A percentile compares a stretch with the other conserved stretches of the same genome.
Conservation (phyloP, 495 filamentous ascomycete genomes). For the Schizothecium vesticola region DNA sequence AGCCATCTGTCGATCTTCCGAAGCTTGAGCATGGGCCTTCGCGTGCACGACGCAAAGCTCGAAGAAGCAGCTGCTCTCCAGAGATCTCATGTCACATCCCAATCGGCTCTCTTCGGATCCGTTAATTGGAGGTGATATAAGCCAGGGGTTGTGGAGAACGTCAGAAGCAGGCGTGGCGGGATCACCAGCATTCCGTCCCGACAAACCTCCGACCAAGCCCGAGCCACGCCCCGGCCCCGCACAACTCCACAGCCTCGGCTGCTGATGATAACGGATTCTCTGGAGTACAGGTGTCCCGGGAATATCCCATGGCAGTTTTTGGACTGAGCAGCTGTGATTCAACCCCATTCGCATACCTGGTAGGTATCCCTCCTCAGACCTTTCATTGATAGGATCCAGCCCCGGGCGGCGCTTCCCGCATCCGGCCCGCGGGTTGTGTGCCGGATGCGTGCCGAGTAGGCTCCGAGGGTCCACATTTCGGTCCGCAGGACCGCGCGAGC, state of each 20-base stretch:
- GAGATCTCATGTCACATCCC: conserved; percentile 25
- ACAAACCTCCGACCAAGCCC: background rate
- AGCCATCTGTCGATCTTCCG: conserved; percentile 14
- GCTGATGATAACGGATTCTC: background rate
- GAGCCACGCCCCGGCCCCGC: background rate
- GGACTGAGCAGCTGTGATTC: background rate
- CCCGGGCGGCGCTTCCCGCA: background rate
- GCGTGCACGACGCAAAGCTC: conserved; percentile 13
- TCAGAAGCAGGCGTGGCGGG: conserved; percentile 11
- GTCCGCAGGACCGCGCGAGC: background rate
- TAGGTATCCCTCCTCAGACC: background rate
- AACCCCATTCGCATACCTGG: background rate
- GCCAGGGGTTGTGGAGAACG: conserved; percentile 15
- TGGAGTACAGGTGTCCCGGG: background rate
- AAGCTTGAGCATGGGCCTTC: conserved; percentile 9
- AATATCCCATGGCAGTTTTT: background rate
- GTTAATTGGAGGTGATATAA: conserved; percentile 28
- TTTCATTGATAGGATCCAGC: background rate
- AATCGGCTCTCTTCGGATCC: conserved; percentile 11
- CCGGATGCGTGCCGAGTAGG: background rate
- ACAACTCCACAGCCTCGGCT: background rate
- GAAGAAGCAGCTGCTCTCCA: background rate
- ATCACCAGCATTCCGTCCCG: conserved; percentile 1
- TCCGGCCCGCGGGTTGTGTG: background rate
- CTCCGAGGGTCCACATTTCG: background rate